phyloP scores from a whole-genome alignment of 176 grass and related monocot species.

The Oryza brachyantha region DNA sequence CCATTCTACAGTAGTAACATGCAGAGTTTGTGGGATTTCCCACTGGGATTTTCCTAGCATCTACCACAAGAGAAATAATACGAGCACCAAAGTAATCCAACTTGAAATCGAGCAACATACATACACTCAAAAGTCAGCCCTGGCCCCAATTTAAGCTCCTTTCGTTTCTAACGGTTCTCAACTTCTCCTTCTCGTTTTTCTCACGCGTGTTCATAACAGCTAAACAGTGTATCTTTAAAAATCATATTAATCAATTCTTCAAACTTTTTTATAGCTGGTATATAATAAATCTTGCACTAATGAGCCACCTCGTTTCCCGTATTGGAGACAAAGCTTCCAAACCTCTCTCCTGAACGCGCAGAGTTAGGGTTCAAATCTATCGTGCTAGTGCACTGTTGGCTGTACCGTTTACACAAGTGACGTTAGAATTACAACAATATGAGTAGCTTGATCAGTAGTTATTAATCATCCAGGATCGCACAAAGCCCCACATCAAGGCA shows the following conservation, averaged over 20 bases:
- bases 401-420: neutral
- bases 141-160: too few species aligned
- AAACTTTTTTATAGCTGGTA: too few species aligned
- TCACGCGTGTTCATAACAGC: too few species aligned
- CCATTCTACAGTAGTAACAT: neutral
- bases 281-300: too few species aligned
- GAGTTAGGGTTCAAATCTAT: neutral
- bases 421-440: neutral
- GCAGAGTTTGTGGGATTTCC: neutral
- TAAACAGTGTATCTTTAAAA: too few species aligned
- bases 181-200: too few species aligned
- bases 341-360: too few species aligned
- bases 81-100: neutral
- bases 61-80: neutral
- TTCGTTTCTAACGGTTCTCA: too few species aligned
- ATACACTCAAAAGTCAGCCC: neutral
- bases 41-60: neutral
- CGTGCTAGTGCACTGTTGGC: neutral
- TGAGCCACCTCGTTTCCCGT: too few species aligned
- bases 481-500: neutral
- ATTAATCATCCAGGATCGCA: conserved; percentile 9
- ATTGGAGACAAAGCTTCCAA: too few species aligned
- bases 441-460: neutral
- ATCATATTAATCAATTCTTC: too few species aligned
- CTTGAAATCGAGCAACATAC: neutral